These are phyloP conservation scores for Adansonia grandidieri DNA, from an alignment of 441 rosid species.

Conservation along the genomic window DNA sequence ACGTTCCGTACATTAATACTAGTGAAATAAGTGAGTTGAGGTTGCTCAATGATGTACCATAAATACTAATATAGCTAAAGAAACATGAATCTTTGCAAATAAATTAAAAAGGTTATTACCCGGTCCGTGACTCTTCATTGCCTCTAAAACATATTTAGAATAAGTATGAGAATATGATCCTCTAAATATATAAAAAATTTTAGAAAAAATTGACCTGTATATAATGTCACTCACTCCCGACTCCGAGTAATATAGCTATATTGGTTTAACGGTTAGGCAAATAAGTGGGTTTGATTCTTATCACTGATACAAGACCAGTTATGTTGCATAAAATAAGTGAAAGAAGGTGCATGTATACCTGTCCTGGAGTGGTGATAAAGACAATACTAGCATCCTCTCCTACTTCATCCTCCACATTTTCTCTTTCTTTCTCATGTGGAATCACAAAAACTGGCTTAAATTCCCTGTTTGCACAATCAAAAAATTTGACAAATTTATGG, in stretches of 20 bases:
- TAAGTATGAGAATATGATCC: background rate
- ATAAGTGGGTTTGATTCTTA: no score
- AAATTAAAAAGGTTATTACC: background rate
- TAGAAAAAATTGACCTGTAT: background rate
- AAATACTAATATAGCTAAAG: background rate
- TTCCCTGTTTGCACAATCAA: conserved; percentile 49
- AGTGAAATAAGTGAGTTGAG: no score
- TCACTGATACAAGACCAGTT: background rate
- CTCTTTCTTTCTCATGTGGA: conserved; percentile 92
- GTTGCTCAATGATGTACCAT: background rate
- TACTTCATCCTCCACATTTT: conserved; percentile 73
- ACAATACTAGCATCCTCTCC: conserved; percentile 69
- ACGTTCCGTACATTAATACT: background rate
- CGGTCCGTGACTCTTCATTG: background rate
- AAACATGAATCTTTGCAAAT: background rate
- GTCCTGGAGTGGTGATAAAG: conserved; percentile 90
- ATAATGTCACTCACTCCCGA: no score
- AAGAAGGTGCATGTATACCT: conserved; percentile 47
- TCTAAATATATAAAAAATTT: background rate
- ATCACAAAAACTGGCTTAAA: conserved; percentile 76
- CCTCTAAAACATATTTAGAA: background rate
- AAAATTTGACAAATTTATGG: background rate
- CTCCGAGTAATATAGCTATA: no score
- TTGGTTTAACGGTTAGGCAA: no score
- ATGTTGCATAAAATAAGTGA: conserved; percentile 1